phyloP scores from a whole-genome alignment of 352 stramenopile genomes.

The Pythium aristosporum region DNA sequence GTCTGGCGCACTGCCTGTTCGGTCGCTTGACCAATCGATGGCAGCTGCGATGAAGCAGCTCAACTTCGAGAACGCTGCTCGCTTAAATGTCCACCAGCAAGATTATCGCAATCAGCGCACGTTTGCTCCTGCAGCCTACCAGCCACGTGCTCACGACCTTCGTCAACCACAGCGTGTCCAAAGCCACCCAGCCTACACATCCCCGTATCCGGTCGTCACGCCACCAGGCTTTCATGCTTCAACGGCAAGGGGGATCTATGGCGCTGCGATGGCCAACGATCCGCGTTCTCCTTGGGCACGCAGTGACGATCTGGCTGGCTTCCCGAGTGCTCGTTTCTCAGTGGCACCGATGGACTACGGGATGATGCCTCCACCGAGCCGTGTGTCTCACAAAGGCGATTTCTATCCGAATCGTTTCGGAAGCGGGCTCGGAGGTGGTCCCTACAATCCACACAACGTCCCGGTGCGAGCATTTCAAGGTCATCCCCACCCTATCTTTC shows the following conservation, averaged over 20 bases:
- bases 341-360: constrained; percentile 13
- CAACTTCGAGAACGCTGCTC: constrained; percentile 12
- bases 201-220: constrained; percentile 7
- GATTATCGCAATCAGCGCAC: background rate
- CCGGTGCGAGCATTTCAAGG: constrained; percentile 7
- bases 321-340: constrained; percentile 11
- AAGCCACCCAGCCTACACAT: constrained; percentile 6
- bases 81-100: background rate
- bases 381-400: constrained; percentile 14
- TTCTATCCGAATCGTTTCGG: constrained; percentile 12
- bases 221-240: constrained; percentile 27
- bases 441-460: constrained; percentile 13
- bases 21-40: constrained; percentile 15
- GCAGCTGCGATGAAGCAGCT: constrained; percentile 25
- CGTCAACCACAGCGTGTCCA: constrained; percentile 16
- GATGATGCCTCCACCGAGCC: background rate
- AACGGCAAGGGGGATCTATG: constrained; percentile 18
- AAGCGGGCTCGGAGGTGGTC: constrained; percentile 8
- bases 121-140: constrained; percentile 3
- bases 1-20: background rate
- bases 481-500: constrained; percentile 6
- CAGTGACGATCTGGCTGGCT: background rate
- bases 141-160: constrained; percentile 20
- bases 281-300: constrained; percentile 13
- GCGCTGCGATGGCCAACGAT: constrained; percentile 8